A percentile compares a stretch with the other conserved stretches of the same genome.
Evolutionary conservation across 805 yeast species (phyloP).

Genomic region (Wickerhamia fluorescens): DNA sequence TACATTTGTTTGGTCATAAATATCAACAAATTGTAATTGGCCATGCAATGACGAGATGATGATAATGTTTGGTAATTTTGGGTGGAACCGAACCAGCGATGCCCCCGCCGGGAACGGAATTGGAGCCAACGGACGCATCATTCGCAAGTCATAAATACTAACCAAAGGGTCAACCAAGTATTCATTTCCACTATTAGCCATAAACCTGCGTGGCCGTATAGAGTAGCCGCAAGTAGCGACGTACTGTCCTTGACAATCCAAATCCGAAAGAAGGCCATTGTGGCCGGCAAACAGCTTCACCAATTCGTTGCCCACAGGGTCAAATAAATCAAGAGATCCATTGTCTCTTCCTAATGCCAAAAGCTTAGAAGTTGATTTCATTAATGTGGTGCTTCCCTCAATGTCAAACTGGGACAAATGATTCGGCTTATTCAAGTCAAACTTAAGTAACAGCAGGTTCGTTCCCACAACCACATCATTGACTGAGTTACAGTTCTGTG

Average conservation of each 20-base stretch:
- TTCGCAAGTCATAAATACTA: constrained; percentile 71
- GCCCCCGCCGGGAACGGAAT: constrained; percentile 90
- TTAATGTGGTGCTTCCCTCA: constrained; percentile 36
- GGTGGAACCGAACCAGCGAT: constrained; percentile 74
- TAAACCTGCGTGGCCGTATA: constrained; percentile 47
- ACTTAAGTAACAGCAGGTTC: constrained; percentile 18
- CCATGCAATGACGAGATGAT: constrained; percentile 71
- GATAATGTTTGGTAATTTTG: constrained; percentile 72
- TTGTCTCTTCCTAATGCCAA: constrained; percentile 51
- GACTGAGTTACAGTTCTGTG: constrained; percentile 22
- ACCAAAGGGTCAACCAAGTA: constrained; percentile 67
- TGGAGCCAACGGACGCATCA: constrained; percentile 67
- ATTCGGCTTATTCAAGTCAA: constrained; percentile 28
- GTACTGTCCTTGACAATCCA: constrained; percentile 58
- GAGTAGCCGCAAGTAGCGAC: constrained; percentile 80
- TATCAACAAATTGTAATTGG: constrained; percentile 78
- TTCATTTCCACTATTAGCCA: constrained; percentile 10
- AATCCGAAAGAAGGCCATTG: constrained; percentile 53
- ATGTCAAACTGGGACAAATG: constrained; percentile 26
- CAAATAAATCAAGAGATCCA: constrained; percentile 61
- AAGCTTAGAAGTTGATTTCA: constrained; percentile 42
- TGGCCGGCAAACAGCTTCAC: constrained; percentile 54
- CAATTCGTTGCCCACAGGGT: constrained; percentile 41
- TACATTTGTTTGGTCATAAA: constrained; percentile 67
- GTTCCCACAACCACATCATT: constrained; percentile 26